A percentile compares a stretch with the other conserved stretches of the same genome.
These are phyloP conservation scores for Leccinellum rugosiceps DNA, from an alignment of 768 basidiomycete species.

Conservation along the genomic window DNA sequence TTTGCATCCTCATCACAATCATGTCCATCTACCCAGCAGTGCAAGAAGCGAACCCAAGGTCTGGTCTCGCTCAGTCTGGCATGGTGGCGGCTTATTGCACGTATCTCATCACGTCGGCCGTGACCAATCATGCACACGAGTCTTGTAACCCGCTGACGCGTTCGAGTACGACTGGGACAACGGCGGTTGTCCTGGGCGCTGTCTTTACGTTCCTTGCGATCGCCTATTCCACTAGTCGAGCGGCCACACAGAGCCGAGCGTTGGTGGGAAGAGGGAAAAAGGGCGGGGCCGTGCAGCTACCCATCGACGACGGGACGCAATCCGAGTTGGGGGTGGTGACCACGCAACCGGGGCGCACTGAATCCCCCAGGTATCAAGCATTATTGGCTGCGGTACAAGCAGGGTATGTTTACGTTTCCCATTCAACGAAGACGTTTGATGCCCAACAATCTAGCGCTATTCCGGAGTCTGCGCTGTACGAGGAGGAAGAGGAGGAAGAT, in stretches of 20 bases:
- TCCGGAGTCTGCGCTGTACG: constrained; percentile 83
- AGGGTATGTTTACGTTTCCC: constrained; percentile 52
- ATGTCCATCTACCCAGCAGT: constrained; percentile 81
- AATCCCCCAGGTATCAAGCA: constrained; percentile 90
- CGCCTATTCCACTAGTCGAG: constrained; percentile 94
- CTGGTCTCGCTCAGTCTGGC: constrained; percentile 90
- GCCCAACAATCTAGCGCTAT: constrained; percentile 57
- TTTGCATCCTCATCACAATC: constrained; percentile 76
- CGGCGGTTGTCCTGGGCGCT: constrained; percentile 86
- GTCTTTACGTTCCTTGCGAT: constrained; percentile 97
- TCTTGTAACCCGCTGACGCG: constrained; percentile 87
- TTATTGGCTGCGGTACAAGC: constrained; percentile 94
- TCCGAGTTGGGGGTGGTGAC: constrained; percentile 76
- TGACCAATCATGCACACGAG: constrained; percentile 86
- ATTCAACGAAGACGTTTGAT: neutral
- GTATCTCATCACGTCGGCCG: constrained; percentile 90
- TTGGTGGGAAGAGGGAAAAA: constrained; percentile 73
- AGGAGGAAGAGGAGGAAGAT: constrained; percentile 78
- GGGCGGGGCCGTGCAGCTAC: constrained; percentile 60
- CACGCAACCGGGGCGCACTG: constrained; percentile 78
- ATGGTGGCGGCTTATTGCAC: constrained; percentile 99
- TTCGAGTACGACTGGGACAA: constrained; percentile 68
- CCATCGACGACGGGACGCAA: constrained; percentile 51
- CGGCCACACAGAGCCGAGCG: constrained; percentile 93
- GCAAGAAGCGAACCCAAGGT: constrained; percentile 91